phyloP scores from a whole-genome alignment of 2,329 filamentous ascomycete species.

The Neofusicoccum kwambonambiense region DNA sequence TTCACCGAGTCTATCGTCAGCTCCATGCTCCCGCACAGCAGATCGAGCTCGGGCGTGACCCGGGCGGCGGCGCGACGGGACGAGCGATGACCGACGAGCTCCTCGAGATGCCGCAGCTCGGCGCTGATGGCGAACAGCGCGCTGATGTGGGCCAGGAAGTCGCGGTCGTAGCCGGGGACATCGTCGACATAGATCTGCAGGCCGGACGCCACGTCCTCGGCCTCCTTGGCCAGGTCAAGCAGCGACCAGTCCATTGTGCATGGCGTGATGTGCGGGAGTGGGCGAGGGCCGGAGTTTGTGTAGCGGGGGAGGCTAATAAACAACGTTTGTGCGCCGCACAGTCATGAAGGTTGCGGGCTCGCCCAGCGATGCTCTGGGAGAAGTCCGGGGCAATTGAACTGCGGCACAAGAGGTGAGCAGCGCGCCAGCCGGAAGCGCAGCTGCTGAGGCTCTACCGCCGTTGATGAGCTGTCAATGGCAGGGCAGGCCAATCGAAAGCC shows the following conservation, averaged over 20 bases:
- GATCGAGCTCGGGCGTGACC: constrained; percentile 20
- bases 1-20: constrained; percentile 8
- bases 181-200: constrained; percentile 51
- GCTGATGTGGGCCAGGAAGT: constrained; percentile 55
- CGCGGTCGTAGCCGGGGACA: constrained; percentile 51
- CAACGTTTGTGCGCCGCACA: constrained; percentile 1
- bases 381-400: constrained; percentile 8
- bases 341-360: background rate
- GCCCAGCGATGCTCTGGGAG: background rate
- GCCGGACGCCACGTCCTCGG: constrained; percentile 53
- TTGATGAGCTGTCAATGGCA: constrained; percentile 17
- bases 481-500: constrained; percentile 12
- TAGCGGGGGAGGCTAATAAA: constrained; percentile 11
- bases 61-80: constrained; percentile 27
- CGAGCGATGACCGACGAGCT: constrained; percentile 40
- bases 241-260: constrained; percentile 39
- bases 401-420: constrained; percentile 9
- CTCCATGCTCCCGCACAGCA: constrained; percentile 16
- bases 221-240: constrained; percentile 45
- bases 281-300: constrained; percentile 11
- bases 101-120: constrained; percentile 49
- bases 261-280: constrained; percentile 26
- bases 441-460: constrained; percentile 13
- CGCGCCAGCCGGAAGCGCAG: background rate
- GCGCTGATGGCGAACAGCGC: constrained; percentile 56